phyloP scores from a whole-genome alignment of 345 rosid genomes.

The Populus euphratica region DNA sequence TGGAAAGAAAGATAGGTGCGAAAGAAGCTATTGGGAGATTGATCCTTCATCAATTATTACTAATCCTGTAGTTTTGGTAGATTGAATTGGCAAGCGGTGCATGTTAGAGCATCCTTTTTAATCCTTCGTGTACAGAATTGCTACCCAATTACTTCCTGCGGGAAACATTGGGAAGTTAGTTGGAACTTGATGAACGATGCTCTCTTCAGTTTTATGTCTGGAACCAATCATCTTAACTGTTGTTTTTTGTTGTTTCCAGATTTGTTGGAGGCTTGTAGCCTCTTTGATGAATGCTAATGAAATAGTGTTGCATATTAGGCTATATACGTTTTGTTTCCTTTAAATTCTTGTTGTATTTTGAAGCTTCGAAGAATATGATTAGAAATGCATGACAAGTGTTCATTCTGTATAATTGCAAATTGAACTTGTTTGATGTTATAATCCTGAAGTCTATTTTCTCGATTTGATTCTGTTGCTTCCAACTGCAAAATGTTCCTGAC shows the following conservation, averaged over 20 bases:
- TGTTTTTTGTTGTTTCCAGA: neutral
- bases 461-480: neutral
- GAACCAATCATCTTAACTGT: neutral
- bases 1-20: slow-evolving; percentile 13
- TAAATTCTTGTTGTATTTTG: neutral
- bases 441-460: neutral
- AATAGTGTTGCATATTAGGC: neutral
- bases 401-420: neutral
- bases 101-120: slow-evolving; percentile 3
- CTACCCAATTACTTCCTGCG: neutral
- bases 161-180: slow-evolving; percentile 4
- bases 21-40: slow-evolving; percentile 41
- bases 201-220: neutral
- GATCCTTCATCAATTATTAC: slow-evolving; percentile 37
- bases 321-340: neutral
- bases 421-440: neutral
- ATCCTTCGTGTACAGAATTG: neutral
- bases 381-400: neutral
- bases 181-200: neutral
- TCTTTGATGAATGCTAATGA: neutral
- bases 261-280: neutral
- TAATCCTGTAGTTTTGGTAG: slow-evolving; percentile 18
- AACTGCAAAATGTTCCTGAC: neutral
- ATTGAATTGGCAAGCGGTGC: slow-evolving; percentile 14
- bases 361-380: neutral